Conservation (phyloP, 108 stramenopile genomes). For the Hondaea fermentalgiana region DNA sequence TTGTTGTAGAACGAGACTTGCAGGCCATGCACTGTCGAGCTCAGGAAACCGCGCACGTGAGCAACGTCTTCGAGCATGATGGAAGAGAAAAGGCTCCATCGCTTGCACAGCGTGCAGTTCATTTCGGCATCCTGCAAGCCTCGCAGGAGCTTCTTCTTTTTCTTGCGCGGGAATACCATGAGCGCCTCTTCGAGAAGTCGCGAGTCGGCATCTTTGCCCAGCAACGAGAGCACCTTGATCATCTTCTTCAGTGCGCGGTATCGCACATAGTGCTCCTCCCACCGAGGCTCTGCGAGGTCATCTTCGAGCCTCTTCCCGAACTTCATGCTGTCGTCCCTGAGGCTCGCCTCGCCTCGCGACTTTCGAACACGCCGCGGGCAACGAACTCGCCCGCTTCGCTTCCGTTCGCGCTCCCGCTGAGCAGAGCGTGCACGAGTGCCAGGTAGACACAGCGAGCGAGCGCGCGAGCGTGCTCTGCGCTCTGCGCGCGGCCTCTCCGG, state of each 20-base stretch:
- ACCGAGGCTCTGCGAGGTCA: background rate
- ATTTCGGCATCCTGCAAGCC: background rate
- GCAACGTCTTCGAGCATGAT: background rate
- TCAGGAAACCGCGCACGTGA: conserved; percentile 8
- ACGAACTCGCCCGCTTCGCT: no score
- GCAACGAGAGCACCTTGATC: conserved; percentile 12
- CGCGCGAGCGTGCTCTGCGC: no score
- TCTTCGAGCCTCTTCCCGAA: background rate
- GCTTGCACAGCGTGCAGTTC: conserved; percentile 5
- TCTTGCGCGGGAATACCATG: background rate
- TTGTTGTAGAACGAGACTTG: background rate
- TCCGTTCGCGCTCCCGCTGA: no score
- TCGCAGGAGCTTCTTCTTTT: conserved; percentile 12
- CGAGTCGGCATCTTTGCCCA: background rate
- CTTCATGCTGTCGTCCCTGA: background rate
- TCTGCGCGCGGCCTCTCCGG: no score
- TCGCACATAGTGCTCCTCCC: conserved; percentile 15
- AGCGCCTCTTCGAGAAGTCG: background rate
- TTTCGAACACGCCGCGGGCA: no score
- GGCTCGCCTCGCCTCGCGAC: background rate
- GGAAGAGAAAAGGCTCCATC: background rate
- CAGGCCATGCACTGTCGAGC: background rate
- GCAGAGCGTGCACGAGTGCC: no score
- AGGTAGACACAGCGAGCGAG: no score
- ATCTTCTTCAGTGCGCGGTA: background rate